Evolutionary conservation across 148 eudicot species (phyloP).

Genomic region (Cornus florida): DNA sequence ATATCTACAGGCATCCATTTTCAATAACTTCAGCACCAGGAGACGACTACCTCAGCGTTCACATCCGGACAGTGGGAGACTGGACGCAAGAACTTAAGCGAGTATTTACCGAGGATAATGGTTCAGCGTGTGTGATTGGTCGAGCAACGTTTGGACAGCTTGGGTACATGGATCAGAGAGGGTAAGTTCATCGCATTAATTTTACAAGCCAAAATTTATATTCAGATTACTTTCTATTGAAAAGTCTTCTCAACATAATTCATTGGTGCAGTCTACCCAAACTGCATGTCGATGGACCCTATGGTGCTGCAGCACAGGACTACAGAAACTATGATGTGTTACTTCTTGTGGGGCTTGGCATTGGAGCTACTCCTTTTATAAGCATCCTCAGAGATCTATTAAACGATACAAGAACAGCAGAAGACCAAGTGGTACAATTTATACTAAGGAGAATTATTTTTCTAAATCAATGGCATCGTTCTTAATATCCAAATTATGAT

Average conservation of each 20-base stretch:
- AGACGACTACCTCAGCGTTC: constrained; percentile 81
- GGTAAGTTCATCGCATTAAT: constrained; percentile 39
- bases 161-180: constrained; percentile 48
- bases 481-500: background rate
- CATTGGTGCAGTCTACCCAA: constrained; percentile 62
- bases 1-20: constrained; percentile 85
- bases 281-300: constrained; percentile 89
- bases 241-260: background rate
- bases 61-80: constrained; percentile 82
- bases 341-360: constrained; percentile 95
- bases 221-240: background rate
- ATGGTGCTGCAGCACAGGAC: constrained; percentile 97
- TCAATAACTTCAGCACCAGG: constrained; percentile 98
- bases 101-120: constrained; percentile 60
- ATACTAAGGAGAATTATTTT: background rate
- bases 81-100: constrained; percentile 85
- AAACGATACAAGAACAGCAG: constrained; percentile 56
- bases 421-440: constrained; percentile 46
- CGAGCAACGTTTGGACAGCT: constrained; percentile 57
- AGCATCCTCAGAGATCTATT: constrained; percentile 86
- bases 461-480: background rate
- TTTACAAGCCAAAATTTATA: background rate
- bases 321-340: constrained; percentile 87
- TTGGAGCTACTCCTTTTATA: constrained; percentile 97
- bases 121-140: constrained; percentile 63